Base-by-base conservation (phyloP, 2,329 filamentous ascomycete genomes). In the Huntiella bhutanensis region DNA sequence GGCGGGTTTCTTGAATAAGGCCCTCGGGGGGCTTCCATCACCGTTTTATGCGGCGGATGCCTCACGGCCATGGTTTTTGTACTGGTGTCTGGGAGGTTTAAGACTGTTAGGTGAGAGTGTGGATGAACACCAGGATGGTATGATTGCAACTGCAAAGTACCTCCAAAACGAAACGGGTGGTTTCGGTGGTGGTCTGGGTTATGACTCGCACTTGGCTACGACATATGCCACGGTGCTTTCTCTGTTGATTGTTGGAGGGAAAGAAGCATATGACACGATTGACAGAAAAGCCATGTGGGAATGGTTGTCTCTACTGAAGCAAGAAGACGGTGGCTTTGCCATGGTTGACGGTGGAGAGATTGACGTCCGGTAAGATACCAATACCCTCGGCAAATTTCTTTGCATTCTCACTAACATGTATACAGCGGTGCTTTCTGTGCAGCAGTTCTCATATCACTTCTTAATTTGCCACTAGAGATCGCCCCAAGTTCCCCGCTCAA, bases 111-210 rank as follows among this genome's bases (percentile, higher is more conserved):
- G 84, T 41, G 75, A 86, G 57, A 83, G 94, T 58, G 67, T 73
- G 41, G 62, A 62, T 32, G 61, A 75, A 35, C 88, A 84, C 60
- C 73, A 79, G 47, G 65, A 80, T 52, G 69, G 72, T 62, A 74
- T 88, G 49, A 65, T 82, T 43, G 72, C 77, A 50, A 95, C 87
- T 5, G 78, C 91, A 43, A 70, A 69, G 41, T 75, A 83, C 39
- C 78, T 88, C 62, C 91, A 96, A 63, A 92, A 95, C 60, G 60
- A 68, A 16, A 69, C 69, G 12, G 91, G 91, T 43, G 91, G 91
- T 2, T 94, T 94, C 59, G 91, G 86, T 45, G 91, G 88, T 52
- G 87, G 91, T n/a, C 81, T 86, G 60, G 86, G 88, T 22, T 91
- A 96, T 59, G 70, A 75, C 53, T 86, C 84, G 45, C 91, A 98